Conservation (phyloP, 371 early-diverging fungal genomes). For the Rhizopus stolonifer region DNA sequence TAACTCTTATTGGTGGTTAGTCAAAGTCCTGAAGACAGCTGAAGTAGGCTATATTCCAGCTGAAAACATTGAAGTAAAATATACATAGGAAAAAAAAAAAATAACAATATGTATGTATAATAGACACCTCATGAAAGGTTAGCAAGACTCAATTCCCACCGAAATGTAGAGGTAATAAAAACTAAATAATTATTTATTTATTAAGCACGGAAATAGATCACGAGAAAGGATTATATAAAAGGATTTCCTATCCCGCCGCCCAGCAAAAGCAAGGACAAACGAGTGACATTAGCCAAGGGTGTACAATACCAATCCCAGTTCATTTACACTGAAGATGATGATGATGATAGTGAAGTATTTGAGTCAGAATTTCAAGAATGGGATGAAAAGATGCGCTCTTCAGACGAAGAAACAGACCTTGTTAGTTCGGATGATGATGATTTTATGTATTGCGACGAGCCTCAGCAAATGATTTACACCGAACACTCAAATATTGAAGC, state of each 20-base stretch:
- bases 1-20: conserved; percentile 98
- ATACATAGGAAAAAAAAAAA: not conserved
- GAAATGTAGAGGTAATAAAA: too few relatives aligned
- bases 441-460: conserved; percentile 15
- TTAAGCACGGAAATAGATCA: too few relatives aligned
- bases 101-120: not conserved
- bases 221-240: conserved; percentile 44
- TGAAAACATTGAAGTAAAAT: conserved; percentile 88
- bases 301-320: conserved; percentile 54
- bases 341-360: conserved; percentile 45
- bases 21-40: conserved; percentile 82
- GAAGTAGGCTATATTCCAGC: conserved; percentile 97
- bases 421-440: conserved; percentile 24
- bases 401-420: conserved; percentile 15
- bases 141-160: not conserved
- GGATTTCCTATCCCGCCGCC: conserved; percentile 46
- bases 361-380: conserved; percentile 48
- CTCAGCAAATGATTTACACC: not conserved
- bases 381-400: conserved; percentile 40
- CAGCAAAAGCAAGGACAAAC: conserved; percentile 32
- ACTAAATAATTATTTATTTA: too few relatives aligned
- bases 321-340: conserved; percentile 36
- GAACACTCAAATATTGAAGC: not conserved
- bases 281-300: conserved; percentile 43
- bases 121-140: not conserved